Percentiles rank a stretch among this genome's conserved stretches.
phyloP scores from a whole-genome alignment of 352 stramenopile genomes.

The Elongisporangium prolatum region DNA sequence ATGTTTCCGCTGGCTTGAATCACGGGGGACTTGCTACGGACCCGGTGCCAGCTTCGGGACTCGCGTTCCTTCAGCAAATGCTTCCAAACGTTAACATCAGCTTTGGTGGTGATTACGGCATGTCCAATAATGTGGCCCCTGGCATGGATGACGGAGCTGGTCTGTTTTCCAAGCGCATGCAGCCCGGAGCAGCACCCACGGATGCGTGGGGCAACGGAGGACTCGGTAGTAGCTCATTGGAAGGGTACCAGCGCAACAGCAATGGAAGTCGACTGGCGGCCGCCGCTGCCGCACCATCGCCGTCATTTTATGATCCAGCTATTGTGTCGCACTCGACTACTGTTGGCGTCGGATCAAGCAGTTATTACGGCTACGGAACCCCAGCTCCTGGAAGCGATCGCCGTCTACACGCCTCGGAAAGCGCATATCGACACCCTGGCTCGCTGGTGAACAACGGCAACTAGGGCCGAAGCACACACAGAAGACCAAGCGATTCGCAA shows the following conservation, averaged over 20 bases:
- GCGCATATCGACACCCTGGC: conserved; percentile 32
- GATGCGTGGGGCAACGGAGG: conserved; percentile 4
- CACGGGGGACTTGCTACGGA: conserved; percentile 2
- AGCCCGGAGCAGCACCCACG: conserved; percentile 7
- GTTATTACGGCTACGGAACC: conserved; percentile 30
- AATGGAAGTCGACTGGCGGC: conserved; percentile 7
- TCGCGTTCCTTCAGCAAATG: conserved; percentile 86
- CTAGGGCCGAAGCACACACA: conserved; percentile 7
- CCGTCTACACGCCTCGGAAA: conserved; percentile 28
- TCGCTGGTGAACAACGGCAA: conserved; percentile 51
- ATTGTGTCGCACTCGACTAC: conserved; percentile 31
- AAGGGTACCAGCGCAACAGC: conserved; percentile 16
- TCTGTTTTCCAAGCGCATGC: conserved; percentile 35
- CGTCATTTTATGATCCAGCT: conserved; percentile 50
- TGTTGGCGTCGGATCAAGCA: conserved; percentile 21
- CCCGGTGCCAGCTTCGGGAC: conserved; percentile 20
- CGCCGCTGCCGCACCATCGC: conserved; percentile 1
- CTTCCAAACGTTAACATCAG: conserved; percentile 87
- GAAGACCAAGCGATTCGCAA: background rate
- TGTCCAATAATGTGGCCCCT: conserved; percentile 3
- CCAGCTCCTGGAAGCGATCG: conserved; percentile 20
- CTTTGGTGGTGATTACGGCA: conserved; percentile 62
- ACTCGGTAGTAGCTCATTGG: conserved; percentile 15
- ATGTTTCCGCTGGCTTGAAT: background rate
- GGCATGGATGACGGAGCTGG: conserved; percentile 14